Percentiles rank a stretch among this genome's conserved stretches.
Conservation (phyloP, 176 grass and related monocot genomes). For the Neostapfia colusana region DNA sequence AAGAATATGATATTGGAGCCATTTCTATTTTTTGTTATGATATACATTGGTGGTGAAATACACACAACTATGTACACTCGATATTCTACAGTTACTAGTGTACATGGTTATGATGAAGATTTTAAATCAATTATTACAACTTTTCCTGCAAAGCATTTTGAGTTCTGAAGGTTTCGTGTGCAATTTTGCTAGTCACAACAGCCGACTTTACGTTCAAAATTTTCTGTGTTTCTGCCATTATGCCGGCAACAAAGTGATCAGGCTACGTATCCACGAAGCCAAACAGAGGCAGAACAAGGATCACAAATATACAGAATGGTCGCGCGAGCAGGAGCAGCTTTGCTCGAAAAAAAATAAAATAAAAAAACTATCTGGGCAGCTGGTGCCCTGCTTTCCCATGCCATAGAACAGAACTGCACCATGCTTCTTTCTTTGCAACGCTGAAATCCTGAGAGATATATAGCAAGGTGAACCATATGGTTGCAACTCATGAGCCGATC, state of each 20-base stretch:
- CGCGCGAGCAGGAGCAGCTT: not conserved
- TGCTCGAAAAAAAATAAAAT: not conserved
- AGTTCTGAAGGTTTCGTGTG: not conserved
- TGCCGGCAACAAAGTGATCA: too few species aligned
- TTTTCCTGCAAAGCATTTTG: not conserved
- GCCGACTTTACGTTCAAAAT: not conserved
- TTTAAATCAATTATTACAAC: not conserved
- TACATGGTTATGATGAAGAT: not conserved
- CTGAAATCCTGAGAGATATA: not conserved
- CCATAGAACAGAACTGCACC: not conserved
- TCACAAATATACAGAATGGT: too few species aligned
- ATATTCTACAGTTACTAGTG: not conserved
- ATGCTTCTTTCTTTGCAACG: not conserved
- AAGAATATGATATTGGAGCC: not conserved
- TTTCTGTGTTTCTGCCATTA: too few species aligned
- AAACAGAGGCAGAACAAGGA: too few species aligned
- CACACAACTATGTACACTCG: not conserved
- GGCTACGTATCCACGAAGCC: too few species aligned
- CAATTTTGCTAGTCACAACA: not conserved
- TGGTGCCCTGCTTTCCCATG: not conserved
- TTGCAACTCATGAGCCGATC: conserved; percentile 1
- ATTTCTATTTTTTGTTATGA: not conserved
- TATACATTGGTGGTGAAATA: conserved; percentile 12
- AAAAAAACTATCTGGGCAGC: not conserved
- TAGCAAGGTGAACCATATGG: not conserved